Conservation (phyloP, 208 protist genomes). For the Trichomonas vaginalis region DNA sequence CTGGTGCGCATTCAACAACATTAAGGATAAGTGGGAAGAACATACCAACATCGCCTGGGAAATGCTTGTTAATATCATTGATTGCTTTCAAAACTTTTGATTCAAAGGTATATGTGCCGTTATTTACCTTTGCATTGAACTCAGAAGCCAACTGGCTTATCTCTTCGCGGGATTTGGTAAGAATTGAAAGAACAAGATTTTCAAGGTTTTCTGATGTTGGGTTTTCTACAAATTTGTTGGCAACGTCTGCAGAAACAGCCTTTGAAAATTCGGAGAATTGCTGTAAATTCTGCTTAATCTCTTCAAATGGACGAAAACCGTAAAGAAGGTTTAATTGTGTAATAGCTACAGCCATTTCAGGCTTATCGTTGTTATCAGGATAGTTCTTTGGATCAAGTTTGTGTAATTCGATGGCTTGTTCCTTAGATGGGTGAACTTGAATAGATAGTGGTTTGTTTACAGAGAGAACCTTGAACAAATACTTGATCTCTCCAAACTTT, state of each 20-base stretch:
- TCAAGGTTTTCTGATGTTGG: not conserved
- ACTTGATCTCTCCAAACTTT: constrained; percentile 56
- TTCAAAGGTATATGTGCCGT: not conserved
- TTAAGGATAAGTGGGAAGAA: constrained; percentile 92
- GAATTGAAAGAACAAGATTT: not conserved
- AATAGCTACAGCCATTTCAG: constrained; percentile 68
- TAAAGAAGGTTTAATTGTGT: constrained; percentile 75
- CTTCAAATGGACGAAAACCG: constrained; percentile 66
- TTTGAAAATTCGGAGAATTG: not conserved
- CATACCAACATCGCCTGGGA: constrained; percentile 81
- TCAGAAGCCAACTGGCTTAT: constrained; percentile 26
- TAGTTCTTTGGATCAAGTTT: constrained; percentile 59
- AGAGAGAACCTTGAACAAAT: constrained; percentile 82
- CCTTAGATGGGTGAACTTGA: constrained; percentile 84
- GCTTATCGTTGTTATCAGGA: constrained; percentile 93
- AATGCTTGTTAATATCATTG: constrained; percentile 56
- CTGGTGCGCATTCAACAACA: constrained; percentile 62
- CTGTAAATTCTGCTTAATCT: constrained; percentile 58
- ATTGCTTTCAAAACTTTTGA: not conserved
- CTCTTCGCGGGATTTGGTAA: constrained; percentile 24
- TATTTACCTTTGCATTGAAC: not conserved
- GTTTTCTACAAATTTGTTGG: not conserved
- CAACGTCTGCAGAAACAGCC: not conserved
- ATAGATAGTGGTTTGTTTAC: constrained; percentile 80
- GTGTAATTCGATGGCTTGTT: constrained; percentile 49